These are phyloP conservation scores for Boletus subcaerulescens DNA, from an alignment of 768 basidiomycete genomes.

Conservation along the genomic window DNA sequence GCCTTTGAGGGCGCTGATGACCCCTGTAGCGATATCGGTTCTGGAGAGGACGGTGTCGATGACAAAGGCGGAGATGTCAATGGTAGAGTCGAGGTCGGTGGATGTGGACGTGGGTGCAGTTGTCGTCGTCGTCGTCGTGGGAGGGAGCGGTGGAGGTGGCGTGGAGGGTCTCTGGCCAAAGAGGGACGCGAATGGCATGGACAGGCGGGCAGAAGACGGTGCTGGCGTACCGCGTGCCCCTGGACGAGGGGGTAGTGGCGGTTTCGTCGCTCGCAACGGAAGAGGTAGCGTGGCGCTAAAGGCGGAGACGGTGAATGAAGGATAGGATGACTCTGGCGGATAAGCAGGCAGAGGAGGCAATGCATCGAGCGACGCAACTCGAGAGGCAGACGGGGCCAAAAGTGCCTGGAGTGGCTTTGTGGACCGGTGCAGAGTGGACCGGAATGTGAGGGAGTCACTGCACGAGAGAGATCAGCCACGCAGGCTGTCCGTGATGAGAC, in stretches of 20 bases:
- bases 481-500: constrained; percentile 27
- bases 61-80: constrained; percentile 62
- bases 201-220: constrained; percentile 45
- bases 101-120: constrained; percentile 21
- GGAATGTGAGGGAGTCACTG: constrained; percentile 40
- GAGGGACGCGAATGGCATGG: constrained; percentile 79
- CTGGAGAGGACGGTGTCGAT: constrained; percentile 51
- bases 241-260: constrained; percentile 43
- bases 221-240: constrained; percentile 12
- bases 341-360: constrained; percentile 54
- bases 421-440: constrained; percentile 41
- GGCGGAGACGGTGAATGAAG: constrained; percentile 44
- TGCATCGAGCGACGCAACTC: constrained; percentile 36
- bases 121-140: constrained; percentile 10
- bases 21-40: constrained; percentile 50
- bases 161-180: constrained; percentile 49
- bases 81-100: constrained; percentile 32
- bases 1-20: constrained; percentile 50
- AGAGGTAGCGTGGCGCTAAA: constrained; percentile 35
- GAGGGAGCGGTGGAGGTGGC: constrained; percentile 30
- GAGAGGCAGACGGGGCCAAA: constrained; percentile 31
- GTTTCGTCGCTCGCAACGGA: constrained; percentile 44
- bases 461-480: constrained; percentile 27
- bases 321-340: constrained; percentile 42
- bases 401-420: constrained; percentile 43